Base-by-base conservation (phyloP, 257 asterid species). In the Nicotiana tomentosiformis region DNA sequence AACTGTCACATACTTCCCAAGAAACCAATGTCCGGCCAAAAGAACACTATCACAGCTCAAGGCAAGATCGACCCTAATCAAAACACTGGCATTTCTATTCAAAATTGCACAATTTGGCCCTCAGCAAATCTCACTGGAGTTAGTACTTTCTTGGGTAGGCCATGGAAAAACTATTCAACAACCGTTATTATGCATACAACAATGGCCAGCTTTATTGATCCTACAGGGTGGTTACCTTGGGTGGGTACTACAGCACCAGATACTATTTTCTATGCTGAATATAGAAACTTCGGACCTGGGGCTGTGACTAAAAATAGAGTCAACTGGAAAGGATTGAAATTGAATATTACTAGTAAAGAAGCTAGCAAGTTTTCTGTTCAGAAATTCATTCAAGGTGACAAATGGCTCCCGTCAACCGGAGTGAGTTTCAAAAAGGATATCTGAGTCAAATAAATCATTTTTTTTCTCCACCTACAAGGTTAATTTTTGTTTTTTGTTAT, bases 101-200 rank as follows among this genome's bases (percentile, higher is more conserved):
- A 86, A 1, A 86, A 85, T 23, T 86, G 88, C 66, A 84, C 76
- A 18, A 64, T 88, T 65, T 15, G 46, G 83, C 78, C 85, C 7
- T 62, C 53, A 2, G 82, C 8, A 12, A 58, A 85, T 35, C 86
- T 85, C 23, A 62, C 78, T 14, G 81, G 82, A 4, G 81, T 85
- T 1, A 33, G 37, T 32, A 85, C 84, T 4, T 87, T 69, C 74
- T 81, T 87, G 83, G 89, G 91, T 5, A 78, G 91, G 66, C 91
- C 89, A 1, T 89, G 90, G 89, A 87, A 89, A 70, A 64, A 87
- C 51, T 89, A 85, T 66, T 84, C 91, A 2, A 83, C 87, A 1
- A 87, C 87, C 0, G 39, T 87, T 15, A 82, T 69, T 12, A 29
- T 85, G 68, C 8, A 57, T 1, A 83, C 55, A 18, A 66, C 53